Base-by-base conservation (phyloP, 495 filamentous ascomycete genomes). In the Podospora tetraspora region DNA sequence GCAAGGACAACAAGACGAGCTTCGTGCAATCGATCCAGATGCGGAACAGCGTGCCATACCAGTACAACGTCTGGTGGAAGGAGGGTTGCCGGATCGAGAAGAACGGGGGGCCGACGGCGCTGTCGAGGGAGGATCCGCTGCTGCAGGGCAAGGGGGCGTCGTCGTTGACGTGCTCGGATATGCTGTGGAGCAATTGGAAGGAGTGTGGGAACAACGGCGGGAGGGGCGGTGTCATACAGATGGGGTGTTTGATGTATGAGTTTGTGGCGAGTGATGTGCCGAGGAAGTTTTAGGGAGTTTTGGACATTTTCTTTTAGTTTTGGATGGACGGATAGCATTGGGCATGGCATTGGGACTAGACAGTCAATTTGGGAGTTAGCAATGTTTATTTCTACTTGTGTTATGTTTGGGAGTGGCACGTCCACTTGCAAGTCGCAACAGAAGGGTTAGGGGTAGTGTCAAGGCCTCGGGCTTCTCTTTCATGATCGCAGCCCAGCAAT, bases 201-300 rank as follows among this genome's bases (percentile, higher is more conserved):
- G 16, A 12, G 25, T 62, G 61, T 21, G 32, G 32, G 32, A 10
- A 10, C 4, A 30, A 25, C 19, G 24, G 16, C 27, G 61, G 61
- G 61, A 4, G 61, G 61, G 61, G 61, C 0, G 61, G 61, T 1
- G n/a, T 29, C 8, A 6, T 34, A 6, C 29, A 62, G 61, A 7
- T 62, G 16, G 61, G 30, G 25, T 62, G 61, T 11, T 30, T 62
- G 19, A 62, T 62, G 61, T 62, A n/a, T 62, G 61, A 62, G 61
- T 32, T 62, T 32, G 30, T 30, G 25, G 61, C 29, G 24, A 30
- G 25, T 16, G 6, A 43, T 24, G 30, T 22, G 24, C 21, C 19
- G 61, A 62, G 61, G 37, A 43, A 43, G 37, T 43, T 43, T 43
- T 43, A 43, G 37, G 9, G 30, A 4, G 25, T 27, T 16, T 37